These are phyloP conservation scores for Nemophila menziesii DNA, from an alignment of 257 asterid genomes.

Conservation along the genomic window DNA sequence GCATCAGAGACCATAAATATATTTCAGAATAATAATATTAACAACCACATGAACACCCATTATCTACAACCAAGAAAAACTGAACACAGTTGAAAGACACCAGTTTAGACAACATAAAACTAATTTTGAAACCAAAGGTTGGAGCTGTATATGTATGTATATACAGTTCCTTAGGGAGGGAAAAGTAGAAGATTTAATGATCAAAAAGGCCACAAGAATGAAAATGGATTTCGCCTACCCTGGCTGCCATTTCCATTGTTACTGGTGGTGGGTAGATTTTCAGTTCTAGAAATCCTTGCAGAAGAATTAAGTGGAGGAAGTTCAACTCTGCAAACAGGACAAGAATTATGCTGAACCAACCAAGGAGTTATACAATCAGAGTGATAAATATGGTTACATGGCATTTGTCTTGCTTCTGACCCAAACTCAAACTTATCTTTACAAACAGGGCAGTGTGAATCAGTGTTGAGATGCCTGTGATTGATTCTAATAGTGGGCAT, in stretches of 20 bases:
- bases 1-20: not conserved
- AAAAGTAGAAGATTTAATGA: slow-evolving; percentile 10
- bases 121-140: no score
- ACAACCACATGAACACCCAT: not conserved
- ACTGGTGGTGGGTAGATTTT: slow-evolving; percentile 18
- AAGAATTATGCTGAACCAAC: slow-evolving; percentile 45
- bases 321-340: slow-evolving; percentile 53
- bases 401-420: slow-evolving; percentile 40
- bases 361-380: slow-evolving; percentile 47
- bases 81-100: not conserved
- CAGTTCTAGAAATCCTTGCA: slow-evolving; percentile 26
- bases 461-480: slow-evolving; percentile 23
- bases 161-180: no score
- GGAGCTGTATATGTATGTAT: no score
- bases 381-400: slow-evolving; percentile 46
- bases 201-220: slow-evolving; percentile 60
- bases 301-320: slow-evolving; percentile 25
- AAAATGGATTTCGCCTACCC: slow-evolving; percentile 72
- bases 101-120: not conserved
- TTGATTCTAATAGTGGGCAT: slow-evolving; percentile 33
- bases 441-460: slow-evolving; percentile 48
- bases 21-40: not conserved
- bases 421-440: slow-evolving; percentile 37
- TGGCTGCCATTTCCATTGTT: slow-evolving; percentile 29
- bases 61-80: not conserved